Base-by-base conservation (phyloP, 805 yeast species). In the Pichia scutulata region DNA sequence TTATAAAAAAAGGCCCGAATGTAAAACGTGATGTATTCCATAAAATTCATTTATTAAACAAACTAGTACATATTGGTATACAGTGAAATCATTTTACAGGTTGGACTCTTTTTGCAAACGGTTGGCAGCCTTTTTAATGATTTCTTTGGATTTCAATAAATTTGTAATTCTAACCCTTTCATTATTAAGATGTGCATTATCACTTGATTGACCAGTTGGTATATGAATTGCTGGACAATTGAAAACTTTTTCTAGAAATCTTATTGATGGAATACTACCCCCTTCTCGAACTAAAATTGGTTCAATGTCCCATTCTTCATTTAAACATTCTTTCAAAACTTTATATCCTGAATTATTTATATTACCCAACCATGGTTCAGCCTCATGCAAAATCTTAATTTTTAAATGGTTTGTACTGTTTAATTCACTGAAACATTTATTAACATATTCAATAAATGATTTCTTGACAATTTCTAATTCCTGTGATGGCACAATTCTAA, bases 301-400 rank as follows among this genome's bases (percentile, higher is more conserved):
- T 49, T 86, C 87, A 13, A 73, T 69, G 0, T 78, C 80, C 99
- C 99, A 92, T 49, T 82, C 86, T 4, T 70, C 65, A 41, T 71
- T 68, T 30, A 92, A 71, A 46, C 86, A 88, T 23, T 78, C 70
- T 49, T 75, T 73, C 36, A 93, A 70, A 9, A 85, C 74, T 58
- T 78, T 74, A 64, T 86, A 93, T 2, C 90, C 88, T 41, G 74
- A 74, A 60, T 87, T 89, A 14, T 73, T 67, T 14, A 90, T 85
- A 58, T 93, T 89, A 5, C 97, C 98, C 10, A 92, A 70, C 99
- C 99, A 92, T 2, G 97, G 95, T 59, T 90, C 97, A 0, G 96
- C 96, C 61, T 86, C 92, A 60, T 89, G 89, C 52, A 82, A 75
- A 41, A 90, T 75, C 23, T 75, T 71, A 21, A 90, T 69, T 13